Base-by-base conservation (phyloP, 768 basidiomycete genomes). In the Leccinum sublutescens region DNA sequence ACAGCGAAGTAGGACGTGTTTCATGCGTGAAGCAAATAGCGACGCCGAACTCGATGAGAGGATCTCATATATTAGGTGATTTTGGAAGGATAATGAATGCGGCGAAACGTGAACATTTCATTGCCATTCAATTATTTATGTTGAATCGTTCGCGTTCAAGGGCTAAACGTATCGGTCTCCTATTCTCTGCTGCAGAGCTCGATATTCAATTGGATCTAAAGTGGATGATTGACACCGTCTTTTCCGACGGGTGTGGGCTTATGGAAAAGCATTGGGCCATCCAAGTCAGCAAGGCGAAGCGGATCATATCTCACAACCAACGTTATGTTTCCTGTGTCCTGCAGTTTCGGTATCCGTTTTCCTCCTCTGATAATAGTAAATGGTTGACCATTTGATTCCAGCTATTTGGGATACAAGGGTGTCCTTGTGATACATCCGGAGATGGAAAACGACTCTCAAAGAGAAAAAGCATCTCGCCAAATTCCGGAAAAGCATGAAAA, bases 381-480 rank as follows among this genome's bases (percentile, higher is more conserved):
- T 25, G 10, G n/a, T 38, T 54, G 43, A 54, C 9, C 27, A 48
- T n/a, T 7, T 8, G 47, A 15, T 38, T 21, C 11, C 25, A 87
- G 86, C 54, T 88, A 88, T 65, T 71, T 79, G n/a, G 87, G 86
- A 9, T 87, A 89, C 66, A 88, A 88, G 72, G 87, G 87, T 5
- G 87, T 88, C 6, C 68, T 87, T 21, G 85, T 86, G 84, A 72
- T 87, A 3, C 84, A 88, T 64, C 85, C 85, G 0, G 73, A 79
- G n/a, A 73, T 89, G 25, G 83, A 85, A 61, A 69, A 64, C 1
- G 8, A 27, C 25, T 25, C 25, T 25, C 25, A 27, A 27, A 25
- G 74, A 80, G 50, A 78, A 77, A 55, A 66, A 74, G 51, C 76
- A 79, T 52, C 72, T 82, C 1, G 82, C 80, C 12, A 77, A 85